Conservation (phyloP, 2,329 filamentous ascomycete genomes). For the Myotisia sp. region DNA sequence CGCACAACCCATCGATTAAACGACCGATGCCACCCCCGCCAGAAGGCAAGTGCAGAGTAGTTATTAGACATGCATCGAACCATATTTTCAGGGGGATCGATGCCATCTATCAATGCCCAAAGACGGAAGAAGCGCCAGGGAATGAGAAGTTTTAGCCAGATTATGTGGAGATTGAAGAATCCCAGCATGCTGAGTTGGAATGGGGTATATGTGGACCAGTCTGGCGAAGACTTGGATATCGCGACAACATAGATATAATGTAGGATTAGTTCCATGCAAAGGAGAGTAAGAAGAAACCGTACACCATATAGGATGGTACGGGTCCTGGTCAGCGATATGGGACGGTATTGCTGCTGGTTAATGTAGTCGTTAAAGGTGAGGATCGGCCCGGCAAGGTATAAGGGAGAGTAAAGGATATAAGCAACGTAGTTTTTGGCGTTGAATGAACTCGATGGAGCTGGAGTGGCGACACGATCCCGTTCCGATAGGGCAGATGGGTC, state of each 20-base stretch:
- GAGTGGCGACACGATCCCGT: slow-evolving; percentile 64
- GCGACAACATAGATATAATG: slow-evolving; percentile 91
- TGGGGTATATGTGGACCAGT: slow-evolving; percentile 72
- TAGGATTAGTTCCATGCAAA: slow-evolving; percentile 80
- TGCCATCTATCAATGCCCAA: slow-evolving; percentile 80
- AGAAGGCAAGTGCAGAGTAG: slow-evolving; percentile 79
- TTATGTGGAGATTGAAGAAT: slow-evolving; percentile 90
- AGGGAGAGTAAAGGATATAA: slow-evolving; percentile 78
- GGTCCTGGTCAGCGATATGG: slow-evolving; percentile 52
- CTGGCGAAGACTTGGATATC: slow-evolving; percentile 65
- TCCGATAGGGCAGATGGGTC: slow-evolving; percentile 79
- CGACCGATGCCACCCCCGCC: slow-evolving; percentile 89
- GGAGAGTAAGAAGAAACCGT: slow-evolving; percentile 63
- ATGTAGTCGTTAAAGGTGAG: slow-evolving; percentile 98
- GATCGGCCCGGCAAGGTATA: slow-evolving; percentile 87
- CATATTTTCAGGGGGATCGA: slow-evolving; percentile 98
- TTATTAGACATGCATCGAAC: slow-evolving; percentile 92
- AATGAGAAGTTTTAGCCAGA: slow-evolving; percentile 93
- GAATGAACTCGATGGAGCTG: slow-evolving; percentile 56
- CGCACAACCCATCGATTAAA: slow-evolving; percentile 91
- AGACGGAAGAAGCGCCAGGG: slow-evolving; percentile 98
- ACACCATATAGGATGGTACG: slow-evolving; percentile 71
- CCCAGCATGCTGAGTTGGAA: slow-evolving; percentile 80
- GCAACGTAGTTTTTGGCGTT: slow-evolving; percentile 76
- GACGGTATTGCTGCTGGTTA: slow-evolving; percentile 61